A percentile compares a stretch with the other conserved stretches of the same genome.
These are phyloP conservation scores for Lasiosphaeria miniovina DNA, from an alignment of 495 filamentous ascomycete genomes.

Conservation along the genomic window DNA sequence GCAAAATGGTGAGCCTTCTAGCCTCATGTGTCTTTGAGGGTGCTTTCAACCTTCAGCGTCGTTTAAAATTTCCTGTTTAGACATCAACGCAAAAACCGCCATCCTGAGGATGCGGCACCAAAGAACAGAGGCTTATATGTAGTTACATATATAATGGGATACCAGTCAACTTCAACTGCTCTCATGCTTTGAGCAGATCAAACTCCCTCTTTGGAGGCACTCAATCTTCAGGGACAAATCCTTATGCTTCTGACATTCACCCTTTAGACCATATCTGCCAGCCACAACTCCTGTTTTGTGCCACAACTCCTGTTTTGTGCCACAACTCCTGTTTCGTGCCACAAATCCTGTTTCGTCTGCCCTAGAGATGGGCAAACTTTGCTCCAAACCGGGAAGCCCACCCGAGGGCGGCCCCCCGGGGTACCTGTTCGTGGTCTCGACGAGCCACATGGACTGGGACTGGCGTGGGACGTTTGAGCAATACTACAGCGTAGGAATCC, in stretches of 20 bases:
- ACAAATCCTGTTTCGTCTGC: neutral
- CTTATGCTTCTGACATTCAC: neutral
- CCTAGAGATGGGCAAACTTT: neutral
- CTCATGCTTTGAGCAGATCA: neutral
- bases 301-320: neutral
- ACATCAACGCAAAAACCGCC: neutral
- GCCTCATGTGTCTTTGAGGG: neutral
- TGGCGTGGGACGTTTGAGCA: too few relatives aligned
- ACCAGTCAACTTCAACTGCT: neutral
- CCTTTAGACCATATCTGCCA: neutral
- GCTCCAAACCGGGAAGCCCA: neutral
- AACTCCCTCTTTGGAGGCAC: neutral
- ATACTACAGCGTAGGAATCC: neutral
- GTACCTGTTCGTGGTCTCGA: neutral
- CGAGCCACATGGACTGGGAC: too few relatives aligned
- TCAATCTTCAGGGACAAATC: neutral
- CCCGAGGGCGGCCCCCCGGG: neutral
- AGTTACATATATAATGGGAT: neutral
- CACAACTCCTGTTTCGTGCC: neutral
- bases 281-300: neutral
- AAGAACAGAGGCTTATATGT: neutral
- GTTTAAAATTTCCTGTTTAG: neutral
- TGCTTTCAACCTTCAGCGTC: neutral
- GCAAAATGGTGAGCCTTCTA: neutral
- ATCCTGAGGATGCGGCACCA: neutral